Conservation (phyloP, 2,329 filamentous ascomycete species). For the Hypoxylon sp. region DNA sequence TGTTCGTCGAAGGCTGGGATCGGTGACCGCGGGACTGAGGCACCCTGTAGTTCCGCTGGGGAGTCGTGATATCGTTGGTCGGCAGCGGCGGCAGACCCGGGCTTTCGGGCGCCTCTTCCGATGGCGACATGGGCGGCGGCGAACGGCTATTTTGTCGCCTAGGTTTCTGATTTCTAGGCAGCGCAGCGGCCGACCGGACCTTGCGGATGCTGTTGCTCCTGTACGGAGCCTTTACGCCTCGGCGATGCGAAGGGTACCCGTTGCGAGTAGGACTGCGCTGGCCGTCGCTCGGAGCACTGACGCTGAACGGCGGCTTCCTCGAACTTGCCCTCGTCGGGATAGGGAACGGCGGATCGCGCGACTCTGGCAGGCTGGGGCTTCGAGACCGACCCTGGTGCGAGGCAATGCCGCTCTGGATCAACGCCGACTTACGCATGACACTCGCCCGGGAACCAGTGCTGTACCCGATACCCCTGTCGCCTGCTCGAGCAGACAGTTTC, state of each 20-base stretch:
- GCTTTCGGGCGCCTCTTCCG: conserved; percentile 73
- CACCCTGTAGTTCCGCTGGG: conserved; percentile 55
- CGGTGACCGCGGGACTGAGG: conserved; percentile 57
- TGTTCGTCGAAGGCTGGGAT: conserved; percentile 68
- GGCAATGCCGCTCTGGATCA: conserved; percentile 81
- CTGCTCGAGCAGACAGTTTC: conserved; percentile 43
- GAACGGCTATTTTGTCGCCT: conserved; percentile 65
- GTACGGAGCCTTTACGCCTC: conserved; percentile 58
- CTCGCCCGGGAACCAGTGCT: conserved; percentile 58
- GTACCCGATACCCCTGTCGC: conserved; percentile 44
- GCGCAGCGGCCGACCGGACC: conserved; percentile 80
- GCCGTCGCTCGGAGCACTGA: conserved; percentile 74
- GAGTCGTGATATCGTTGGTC: conserved; percentile 73
- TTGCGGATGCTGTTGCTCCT: conserved; percentile 76
- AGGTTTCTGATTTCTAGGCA: conserved; percentile 64
- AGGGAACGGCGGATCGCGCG: conserved; percentile 80
- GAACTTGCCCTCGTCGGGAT: conserved; percentile 92
- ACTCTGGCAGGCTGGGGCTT: conserved; percentile 70
- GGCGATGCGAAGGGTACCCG: conserved; percentile 63
- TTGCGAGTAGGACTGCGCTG: conserved; percentile 75
- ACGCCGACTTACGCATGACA: conserved; percentile 77
- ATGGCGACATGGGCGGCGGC: conserved; percentile 71
- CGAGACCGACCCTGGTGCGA: conserved; percentile 70
- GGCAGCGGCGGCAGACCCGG: conserved; percentile 77
- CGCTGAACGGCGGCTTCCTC: conserved; percentile 71